Evolutionary conservation across 1,284 basidiomycete species (phyloP).

Genomic region (Ceratobasidium sp.): DNA sequence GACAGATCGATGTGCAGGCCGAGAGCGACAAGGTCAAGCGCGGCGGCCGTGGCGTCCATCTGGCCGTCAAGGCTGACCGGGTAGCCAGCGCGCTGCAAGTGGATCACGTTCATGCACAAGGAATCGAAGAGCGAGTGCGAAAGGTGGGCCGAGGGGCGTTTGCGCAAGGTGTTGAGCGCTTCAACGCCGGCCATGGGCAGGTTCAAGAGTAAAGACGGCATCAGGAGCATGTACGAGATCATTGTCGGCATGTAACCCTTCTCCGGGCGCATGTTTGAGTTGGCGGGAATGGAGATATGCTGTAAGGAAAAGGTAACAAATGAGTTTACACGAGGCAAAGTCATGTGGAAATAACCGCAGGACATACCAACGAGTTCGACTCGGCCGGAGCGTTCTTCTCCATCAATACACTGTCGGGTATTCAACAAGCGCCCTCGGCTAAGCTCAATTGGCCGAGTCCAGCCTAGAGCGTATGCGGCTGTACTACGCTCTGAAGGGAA

Average conservation of each 20-base stretch:
- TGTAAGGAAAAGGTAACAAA: not conserved
- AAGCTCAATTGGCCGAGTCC: slow-evolving; percentile 35
- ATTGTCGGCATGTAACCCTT: slow-evolving; percentile 30
- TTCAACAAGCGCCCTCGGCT: slow-evolving; percentile 21
- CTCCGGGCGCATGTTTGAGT: slow-evolving; percentile 18
- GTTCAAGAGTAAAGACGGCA: slow-evolving; percentile 43
- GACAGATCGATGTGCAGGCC: slow-evolving; percentile 8
- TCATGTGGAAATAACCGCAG: too few relatives aligned
- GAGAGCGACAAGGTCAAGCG: slow-evolving; percentile 36
- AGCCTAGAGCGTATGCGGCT: slow-evolving; percentile 38
- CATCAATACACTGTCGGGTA: slow-evolving; percentile 25
- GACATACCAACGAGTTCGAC: slow-evolving; percentile 32
- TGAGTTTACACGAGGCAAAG: slow-evolving; percentile 14
- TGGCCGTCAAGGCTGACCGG: not conserved
- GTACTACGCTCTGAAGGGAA: slow-evolving; percentile 42
- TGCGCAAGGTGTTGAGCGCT: slow-evolving; percentile 24
- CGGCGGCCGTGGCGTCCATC: slow-evolving; percentile 16
- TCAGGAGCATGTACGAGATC: slow-evolving; percentile 43
- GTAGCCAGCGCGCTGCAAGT: slow-evolving; percentile 30
- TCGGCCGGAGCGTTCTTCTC: slow-evolving; percentile 36
- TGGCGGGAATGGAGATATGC: slow-evolving; percentile 29
- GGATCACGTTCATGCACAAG: slow-evolving; percentile 40
- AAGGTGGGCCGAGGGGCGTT: slow-evolving; percentile 21
- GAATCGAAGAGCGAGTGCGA: slow-evolving; percentile 43
- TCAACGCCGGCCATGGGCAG: slow-evolving; percentile 42